Conservation (phyloP, 352 stramenopile species). For the Stramenopiles sp. region DNA sequence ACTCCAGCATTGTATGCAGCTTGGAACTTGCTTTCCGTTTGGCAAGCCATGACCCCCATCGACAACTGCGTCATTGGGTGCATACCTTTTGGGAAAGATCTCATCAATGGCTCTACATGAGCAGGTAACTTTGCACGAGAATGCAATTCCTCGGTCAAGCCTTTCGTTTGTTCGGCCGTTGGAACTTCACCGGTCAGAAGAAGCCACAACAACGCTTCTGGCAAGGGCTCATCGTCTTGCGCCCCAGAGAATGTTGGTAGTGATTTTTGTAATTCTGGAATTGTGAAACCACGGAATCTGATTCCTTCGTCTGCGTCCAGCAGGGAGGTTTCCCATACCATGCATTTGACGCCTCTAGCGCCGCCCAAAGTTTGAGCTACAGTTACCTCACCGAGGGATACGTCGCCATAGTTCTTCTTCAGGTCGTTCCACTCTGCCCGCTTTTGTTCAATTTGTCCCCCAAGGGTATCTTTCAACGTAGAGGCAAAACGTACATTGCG, state of each 20-base stretch:
- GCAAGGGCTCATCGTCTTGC: conserved; percentile 73
- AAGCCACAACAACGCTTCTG: conserved; percentile 91
- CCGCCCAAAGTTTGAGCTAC: conserved; percentile 75
- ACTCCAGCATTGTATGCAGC: conserved; percentile 87
- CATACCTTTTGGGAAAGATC: conserved; percentile 81
- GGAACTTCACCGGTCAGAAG: conserved; percentile 89
- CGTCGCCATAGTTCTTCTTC: conserved; percentile 73
- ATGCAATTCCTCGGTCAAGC: conserved; percentile 85
- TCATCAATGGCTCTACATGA: conserved; percentile 84
- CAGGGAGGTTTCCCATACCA: conserved; percentile 94
- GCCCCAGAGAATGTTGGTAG: conserved; percentile 58
- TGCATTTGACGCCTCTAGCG: conserved; percentile 88
- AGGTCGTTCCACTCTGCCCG: conserved; percentile 78
- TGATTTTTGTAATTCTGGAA: conserved; percentile 88
- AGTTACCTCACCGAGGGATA: conserved; percentile 42
- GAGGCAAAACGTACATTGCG: not conserved
- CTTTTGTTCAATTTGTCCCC: conserved; percentile 63
- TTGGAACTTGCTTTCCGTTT: conserved; percentile 82
- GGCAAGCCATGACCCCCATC: conserved; percentile 60
- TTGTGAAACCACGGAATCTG: conserved; percentile 93
- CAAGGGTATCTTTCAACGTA: conserved; percentile 37
- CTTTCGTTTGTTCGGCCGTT: conserved; percentile 80
- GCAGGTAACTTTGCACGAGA: conserved; percentile 70
- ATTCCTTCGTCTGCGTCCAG: conserved; percentile 88
- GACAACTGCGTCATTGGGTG: conserved; percentile 98